These are phyloP conservation scores for Fusarium staphyleae DNA, from an alignment of 2,329 filamentous ascomycete species.

Conservation along the genomic window DNA sequence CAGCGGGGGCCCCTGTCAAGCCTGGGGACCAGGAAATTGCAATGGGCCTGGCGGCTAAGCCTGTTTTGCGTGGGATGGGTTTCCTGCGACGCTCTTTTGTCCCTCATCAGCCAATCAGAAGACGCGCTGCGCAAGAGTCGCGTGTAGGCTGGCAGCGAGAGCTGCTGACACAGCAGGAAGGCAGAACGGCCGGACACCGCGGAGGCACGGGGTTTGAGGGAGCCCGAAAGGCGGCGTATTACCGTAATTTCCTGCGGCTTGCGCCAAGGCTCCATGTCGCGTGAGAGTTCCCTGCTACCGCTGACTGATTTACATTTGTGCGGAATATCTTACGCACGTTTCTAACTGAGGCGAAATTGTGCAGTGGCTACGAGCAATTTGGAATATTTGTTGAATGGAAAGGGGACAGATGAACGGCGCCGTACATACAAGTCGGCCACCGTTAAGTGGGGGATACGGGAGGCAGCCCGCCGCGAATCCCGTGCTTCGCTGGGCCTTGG, in stretches of 20 bases:
- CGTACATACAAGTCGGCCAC: slow-evolving; percentile 12
- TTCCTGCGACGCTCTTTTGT: slow-evolving; percentile 34
- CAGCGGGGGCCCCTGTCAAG: slow-evolving; percentile 30
- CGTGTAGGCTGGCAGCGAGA: slow-evolving; percentile 13
- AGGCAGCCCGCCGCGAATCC: slow-evolving; percentile 28
- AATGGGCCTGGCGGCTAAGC: slow-evolving; percentile 34
- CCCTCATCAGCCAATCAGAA: slow-evolving; percentile 27
- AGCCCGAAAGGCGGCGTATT: slow-evolving; percentile 38
- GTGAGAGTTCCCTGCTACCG: slow-evolving; percentile 32
- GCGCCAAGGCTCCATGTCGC: slow-evolving; percentile 37
- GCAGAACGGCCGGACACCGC: slow-evolving; percentile 21
- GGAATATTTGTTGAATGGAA: slow-evolving; percentile 14
- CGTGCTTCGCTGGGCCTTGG: slow-evolving; percentile 26
- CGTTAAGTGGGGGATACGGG: slow-evolving; percentile 3
- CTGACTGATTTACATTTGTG: slow-evolving; percentile 9
- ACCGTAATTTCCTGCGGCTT: slow-evolving; percentile 39
- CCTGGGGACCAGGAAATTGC: slow-evolving; percentile 38
- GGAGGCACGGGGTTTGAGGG: slow-evolving; percentile 39
- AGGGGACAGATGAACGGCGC: slow-evolving; percentile 2
- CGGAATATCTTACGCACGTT: slow-evolving; percentile 10
- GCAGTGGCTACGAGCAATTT: slow-evolving; percentile 2
- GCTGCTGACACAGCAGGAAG: slow-evolving; percentile 36
- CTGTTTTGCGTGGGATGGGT: slow-evolving; percentile 27
- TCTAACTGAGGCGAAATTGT: slow-evolving; percentile 13
- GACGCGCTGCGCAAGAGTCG: slow-evolving; percentile 20